Conservation (phyloP, 1,284 basidiomycete genomes). For the Cryptococcus wingfieldii region DNA sequence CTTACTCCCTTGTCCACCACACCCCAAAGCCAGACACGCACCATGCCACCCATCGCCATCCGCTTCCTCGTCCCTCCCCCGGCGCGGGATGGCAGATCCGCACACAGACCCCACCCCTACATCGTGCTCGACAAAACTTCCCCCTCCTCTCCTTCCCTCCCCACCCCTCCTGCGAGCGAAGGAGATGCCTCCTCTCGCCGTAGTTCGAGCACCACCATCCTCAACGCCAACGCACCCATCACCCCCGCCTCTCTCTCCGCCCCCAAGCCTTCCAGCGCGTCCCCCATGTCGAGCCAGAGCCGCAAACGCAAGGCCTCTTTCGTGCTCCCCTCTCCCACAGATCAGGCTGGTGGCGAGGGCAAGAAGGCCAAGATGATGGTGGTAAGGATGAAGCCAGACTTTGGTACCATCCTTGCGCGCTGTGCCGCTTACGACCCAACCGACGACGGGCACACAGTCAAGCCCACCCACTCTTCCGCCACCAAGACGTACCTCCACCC, state of each 20-base stretch:
- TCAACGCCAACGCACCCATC: neutral
- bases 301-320: conserved; percentile 11
- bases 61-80: neutral
- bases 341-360: too few species aligned
- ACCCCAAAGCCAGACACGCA: too few species aligned
- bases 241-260: neutral
- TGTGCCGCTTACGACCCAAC: conserved; percentile 18
- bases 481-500: conserved; percentile 19
- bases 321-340: conserved; percentile 2
- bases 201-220: conserved; percentile 1
- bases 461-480: conserved; percentile 5
- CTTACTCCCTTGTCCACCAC: too few species aligned
- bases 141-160: neutral
- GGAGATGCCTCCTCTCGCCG: too few species aligned
- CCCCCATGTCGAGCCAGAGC: conserved; percentile 5
- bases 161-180: neutral
- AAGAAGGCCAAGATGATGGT: conserved; percentile 5
- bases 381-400: conserved; percentile 21
- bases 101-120: neutral
- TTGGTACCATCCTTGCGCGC: conserved; percentile 29
- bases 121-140: conserved; percentile 3
- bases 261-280: conserved; percentile 8
- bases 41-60: neutral
- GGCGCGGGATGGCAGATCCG: neutral
- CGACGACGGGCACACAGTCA: conserved; percentile 1